A percentile compares a stretch with the other conserved stretches of the same genome.
phyloP scores from a whole-genome alignment of 306 rosid genomes.

The Sophora flavescens region DNA sequence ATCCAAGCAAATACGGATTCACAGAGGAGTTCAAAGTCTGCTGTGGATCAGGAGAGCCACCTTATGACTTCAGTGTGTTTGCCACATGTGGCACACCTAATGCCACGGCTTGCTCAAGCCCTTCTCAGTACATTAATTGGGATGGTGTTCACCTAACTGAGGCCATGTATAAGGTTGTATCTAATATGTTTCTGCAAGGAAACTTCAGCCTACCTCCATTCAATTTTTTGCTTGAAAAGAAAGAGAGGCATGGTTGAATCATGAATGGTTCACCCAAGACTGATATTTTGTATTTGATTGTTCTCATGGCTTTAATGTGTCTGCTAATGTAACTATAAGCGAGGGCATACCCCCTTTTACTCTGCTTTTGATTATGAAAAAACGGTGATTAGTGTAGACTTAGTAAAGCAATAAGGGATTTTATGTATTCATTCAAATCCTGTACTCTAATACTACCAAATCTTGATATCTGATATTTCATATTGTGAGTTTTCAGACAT shows the following conservation, averaged over 20 bases:
- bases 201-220: conserved; percentile 73
- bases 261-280: conserved; percentile 9
- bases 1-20: conserved; percentile 66
- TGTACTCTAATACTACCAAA: background rate
- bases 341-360: background rate
- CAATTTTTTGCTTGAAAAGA: conserved; percentile 63
- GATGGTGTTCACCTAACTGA: conserved; percentile 98
- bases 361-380: background rate
- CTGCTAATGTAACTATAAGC: conserved; percentile 22
- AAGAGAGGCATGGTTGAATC: conserved; percentile 55
- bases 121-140: conserved; percentile 85
- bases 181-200: conserved; percentile 78
- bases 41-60: conserved; percentile 83
- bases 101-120: conserved; percentile 58
- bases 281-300: conserved; percentile 4
- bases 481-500: conserved; percentile 4
- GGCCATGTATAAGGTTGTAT: conserved; percentile 84
- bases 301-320: background rate
- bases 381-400: background rate
- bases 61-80: conserved; percentile 66
- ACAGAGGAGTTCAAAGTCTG: conserved; percentile 71
- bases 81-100: conserved; percentile 71
- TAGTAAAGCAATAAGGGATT: conserved; percentile 10
- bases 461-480: background rate
- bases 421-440: conserved; percentile 14